These are phyloP conservation scores for Adansonia digitata DNA, from an alignment of 345 rosid species.

Conservation along the genomic window DNA sequence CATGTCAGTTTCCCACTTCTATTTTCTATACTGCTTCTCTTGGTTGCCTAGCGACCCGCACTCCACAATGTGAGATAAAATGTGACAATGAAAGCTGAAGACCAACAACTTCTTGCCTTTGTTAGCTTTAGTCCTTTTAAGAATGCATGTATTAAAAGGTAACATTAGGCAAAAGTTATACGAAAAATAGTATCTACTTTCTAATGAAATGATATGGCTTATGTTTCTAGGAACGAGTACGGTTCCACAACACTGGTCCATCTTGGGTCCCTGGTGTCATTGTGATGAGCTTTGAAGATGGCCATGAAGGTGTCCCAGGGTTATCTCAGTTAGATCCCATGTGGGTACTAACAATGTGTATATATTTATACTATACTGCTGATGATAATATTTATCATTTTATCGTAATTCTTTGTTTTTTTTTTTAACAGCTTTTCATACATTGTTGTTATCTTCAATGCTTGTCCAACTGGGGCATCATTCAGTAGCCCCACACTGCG, in stretches of 20 bases:
- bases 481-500: constrained; percentile 37
- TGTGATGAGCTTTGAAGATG: constrained; percentile 90
- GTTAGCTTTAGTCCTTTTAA: not conserved
- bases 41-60: not conserved
- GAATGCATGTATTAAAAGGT: not conserved
- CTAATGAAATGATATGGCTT: not conserved
- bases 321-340: constrained; percentile 62
- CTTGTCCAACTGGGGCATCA: constrained; percentile 56
- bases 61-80: not conserved
- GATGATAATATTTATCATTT: constrained; percentile 3
- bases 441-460: constrained; percentile 65
- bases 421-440: constrained; percentile 50
- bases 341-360: constrained; percentile 34
- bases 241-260: constrained; percentile 73
- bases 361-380: not conserved
- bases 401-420: constrained; percentile 11
- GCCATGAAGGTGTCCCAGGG: constrained; percentile 49
- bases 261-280: constrained; percentile 70
- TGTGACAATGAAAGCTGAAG: not conserved
- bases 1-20: not conserved
- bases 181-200: not conserved
- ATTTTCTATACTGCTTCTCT: not conserved
- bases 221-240: constrained; percentile 50
- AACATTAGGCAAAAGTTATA: not conserved
- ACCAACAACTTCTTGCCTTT: not conserved